phyloP scores from a whole-genome alignment of 2,329 filamentous ascomycete species.

The Alternaria gaisen region DNA sequence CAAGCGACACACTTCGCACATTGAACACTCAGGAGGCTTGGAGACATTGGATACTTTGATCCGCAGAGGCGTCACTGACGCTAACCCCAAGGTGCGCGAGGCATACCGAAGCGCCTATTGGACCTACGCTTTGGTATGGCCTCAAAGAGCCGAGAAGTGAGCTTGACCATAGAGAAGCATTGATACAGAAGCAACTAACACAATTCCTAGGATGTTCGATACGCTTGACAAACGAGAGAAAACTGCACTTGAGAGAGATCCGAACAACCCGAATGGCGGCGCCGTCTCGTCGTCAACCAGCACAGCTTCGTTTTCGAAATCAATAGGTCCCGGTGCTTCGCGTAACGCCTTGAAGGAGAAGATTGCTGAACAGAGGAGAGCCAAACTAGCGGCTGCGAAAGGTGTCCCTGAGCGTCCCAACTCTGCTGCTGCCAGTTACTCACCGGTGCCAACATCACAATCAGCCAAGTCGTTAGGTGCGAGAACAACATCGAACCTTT shows the following conservation, averaged over 20 bases:
- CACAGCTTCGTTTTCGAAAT: constrained; percentile 52
- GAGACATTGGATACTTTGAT: constrained; percentile 88
- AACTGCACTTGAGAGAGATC: constrained; percentile 81
- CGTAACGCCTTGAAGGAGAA: constrained; percentile 76
- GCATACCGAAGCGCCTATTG: constrained; percentile 87
- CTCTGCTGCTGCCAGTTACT: constrained; percentile 64
- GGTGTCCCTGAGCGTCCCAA: constrained; percentile 63
- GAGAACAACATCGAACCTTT: constrained; percentile 41
- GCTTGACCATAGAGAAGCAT: constrained; percentile 41
- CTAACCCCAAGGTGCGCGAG: constrained; percentile 90
- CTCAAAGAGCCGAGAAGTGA: constrained; percentile 76
- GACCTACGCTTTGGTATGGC: constrained; percentile 81
- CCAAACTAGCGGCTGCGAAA: constrained; percentile 56
- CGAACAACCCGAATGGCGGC: constrained; percentile 76
- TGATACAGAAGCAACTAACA: constrained; percentile 26
- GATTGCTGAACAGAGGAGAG: constrained; percentile 81
- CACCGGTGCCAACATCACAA: constrained; percentile 53
- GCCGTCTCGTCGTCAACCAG: constrained; percentile 62
- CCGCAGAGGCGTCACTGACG: constrained; percentile 85
- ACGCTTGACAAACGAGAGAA: constrained; percentile 81
- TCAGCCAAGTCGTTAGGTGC: constrained; percentile 45
- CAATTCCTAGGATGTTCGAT: constrained; percentile 72
- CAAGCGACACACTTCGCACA: constrained; percentile 79
- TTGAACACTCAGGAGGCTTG: constrained; percentile 85
- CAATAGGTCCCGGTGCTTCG: constrained; percentile 58